phyloP scores from a whole-genome alignment of 192 early-diverging fungal species.

The Entomortierella parvispora region DNA sequence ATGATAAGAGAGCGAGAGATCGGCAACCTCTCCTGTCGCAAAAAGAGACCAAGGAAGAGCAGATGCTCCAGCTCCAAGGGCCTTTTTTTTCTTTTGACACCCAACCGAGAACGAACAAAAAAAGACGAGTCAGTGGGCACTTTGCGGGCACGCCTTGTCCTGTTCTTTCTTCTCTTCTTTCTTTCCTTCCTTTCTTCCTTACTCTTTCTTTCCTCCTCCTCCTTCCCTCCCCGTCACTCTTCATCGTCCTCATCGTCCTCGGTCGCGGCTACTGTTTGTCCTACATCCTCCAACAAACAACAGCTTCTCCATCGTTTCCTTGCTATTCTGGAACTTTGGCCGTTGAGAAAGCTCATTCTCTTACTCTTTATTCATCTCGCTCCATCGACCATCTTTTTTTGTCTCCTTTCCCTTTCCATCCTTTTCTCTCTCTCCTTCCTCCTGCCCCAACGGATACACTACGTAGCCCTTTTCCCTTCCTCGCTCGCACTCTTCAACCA shows the following conservation, averaged over 20 bases:
- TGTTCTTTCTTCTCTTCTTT: no score
- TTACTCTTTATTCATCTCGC: neutral
- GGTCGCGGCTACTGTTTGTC: neutral
- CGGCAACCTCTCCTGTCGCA: no score
- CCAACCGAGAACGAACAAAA: neutral
- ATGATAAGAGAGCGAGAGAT: no score
- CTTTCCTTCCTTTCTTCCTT: neutral
- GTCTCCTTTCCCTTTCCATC: neutral
- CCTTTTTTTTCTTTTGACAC: neutral
- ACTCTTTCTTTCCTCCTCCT: neutral
- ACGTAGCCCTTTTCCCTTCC: no score
- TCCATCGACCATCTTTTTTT: neutral
- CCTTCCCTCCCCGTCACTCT: neutral
- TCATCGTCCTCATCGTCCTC: neutral
- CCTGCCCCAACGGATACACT: no score
- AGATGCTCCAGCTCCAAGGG: no score
- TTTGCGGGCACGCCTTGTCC: no score
- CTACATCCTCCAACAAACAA: neutral
- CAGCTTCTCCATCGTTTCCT: slow-evolving; percentile 3
- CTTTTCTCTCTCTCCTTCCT: neutral
- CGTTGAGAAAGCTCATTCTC: neutral
- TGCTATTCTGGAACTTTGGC: slow-evolving; percentile 2
- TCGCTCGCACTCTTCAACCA: neutral
- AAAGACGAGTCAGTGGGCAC: neutral
- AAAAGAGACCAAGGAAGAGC: no score